Evolutionary conservation across 768 basidiomycete species (phyloP), one percentile per base, ranked within the genome.

Genomic region (Psilocybe sp.): DNA sequence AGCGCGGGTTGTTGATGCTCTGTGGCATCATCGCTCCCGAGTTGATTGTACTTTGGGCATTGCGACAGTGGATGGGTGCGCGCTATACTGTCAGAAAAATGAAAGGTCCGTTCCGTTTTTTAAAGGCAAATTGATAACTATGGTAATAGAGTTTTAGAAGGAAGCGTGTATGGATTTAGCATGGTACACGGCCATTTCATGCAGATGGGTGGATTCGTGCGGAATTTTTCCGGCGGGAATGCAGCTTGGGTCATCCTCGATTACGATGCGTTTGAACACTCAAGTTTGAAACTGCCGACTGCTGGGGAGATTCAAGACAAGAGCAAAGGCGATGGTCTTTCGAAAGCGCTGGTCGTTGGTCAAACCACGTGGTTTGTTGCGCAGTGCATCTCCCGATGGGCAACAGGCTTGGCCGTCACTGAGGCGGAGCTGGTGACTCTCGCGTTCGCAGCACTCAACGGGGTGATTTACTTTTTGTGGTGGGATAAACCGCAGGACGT

Each of bases 301-400:
- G 50, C 45, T 16, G 51, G n/a, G 4, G 47, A 55, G 5, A 55
- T 52, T n/a, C 16, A 49, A 33, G 54, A 52, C 16, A 41, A 44
- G 4, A 55, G 54, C 42, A 55, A 55, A 56, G 62, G 64, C 2
- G 64, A 70, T 37, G 49, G 37, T 0, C 50, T 70, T 2, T 52
- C 65, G 3, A 72, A 72, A 46, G 60, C 46, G 0, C 23, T 71
- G 1, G 60, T 62, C 5, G 31, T 67, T 12, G 16, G 56, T 3
- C 71, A 73, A 45, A 59, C 63, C 6, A 48, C 55, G 2, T 72
- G 68, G 67, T 72, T 71, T 53, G 44, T 62, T 46, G 33, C 55
- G 15, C 64, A 66, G 31, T 59, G 58, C 42, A 52, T 66, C 7
- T 55, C 54, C 1, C 63, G 67, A 1, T 14, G n/a, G 12, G 14